Percentiles rank a stretch among this genome's conserved stretches.
These are phyloP conservation scores for Grosmannia clavigera DNA, from an alignment of 2,329 filamentous ascomycete species.

Conservation along the genomic window DNA sequence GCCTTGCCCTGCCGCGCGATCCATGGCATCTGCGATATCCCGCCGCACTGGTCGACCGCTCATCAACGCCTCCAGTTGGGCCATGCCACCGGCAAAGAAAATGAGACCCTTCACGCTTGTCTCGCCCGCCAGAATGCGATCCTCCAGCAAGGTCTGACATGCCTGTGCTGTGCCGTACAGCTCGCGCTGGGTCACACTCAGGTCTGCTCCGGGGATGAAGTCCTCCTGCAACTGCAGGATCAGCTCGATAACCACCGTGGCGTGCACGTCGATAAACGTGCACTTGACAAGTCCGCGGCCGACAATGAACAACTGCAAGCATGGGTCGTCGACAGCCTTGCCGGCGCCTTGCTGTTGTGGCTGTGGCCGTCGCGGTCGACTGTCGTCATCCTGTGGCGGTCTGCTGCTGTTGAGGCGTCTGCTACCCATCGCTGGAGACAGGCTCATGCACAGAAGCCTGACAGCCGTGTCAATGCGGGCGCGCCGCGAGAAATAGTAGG, in stretches of 20 bases:
- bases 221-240: constrained; percentile 13
- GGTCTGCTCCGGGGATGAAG: constrained; percentile 6
- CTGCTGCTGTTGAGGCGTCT: too few species aligned
- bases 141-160: constrained; percentile 1
- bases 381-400: too few species aligned
- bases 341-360: neutral
- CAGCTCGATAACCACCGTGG: constrained; percentile 10
- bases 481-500: constrained; percentile 13
- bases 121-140: constrained; percentile 12
- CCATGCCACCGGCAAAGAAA: constrained; percentile 8
- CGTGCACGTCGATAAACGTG: constrained; percentile 9
- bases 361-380: neutral
- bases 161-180: constrained; percentile 8
- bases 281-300: constrained; percentile 13
- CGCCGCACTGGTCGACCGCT: constrained; percentile 3
- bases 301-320: constrained; percentile 7
- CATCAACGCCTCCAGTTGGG: constrained; percentile 11
- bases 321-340: constrained; percentile 2
- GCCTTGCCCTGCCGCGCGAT: neutral
- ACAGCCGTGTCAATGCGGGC: constrained; percentile 12
- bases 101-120: constrained; percentile 13
- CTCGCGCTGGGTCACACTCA: constrained; percentile 11
- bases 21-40: constrained; percentile 4
- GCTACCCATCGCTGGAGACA: neutral
- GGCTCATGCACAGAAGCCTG: constrained; percentile 7